Conservation (phyloP, 176 grass and related monocot species). For the Triticum monococcum region DNA sequence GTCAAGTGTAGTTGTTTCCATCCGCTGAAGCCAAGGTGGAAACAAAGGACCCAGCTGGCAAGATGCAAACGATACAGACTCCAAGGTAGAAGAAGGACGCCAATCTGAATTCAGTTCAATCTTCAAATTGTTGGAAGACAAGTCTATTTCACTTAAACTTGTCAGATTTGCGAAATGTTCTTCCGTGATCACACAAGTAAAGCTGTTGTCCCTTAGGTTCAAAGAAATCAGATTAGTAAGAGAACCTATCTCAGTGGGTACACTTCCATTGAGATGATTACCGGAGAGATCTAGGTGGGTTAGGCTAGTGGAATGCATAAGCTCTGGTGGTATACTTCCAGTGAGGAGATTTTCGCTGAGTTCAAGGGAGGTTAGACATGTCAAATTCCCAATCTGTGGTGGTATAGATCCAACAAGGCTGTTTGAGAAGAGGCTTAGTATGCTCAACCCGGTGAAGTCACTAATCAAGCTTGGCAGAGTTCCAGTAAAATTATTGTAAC, state of each 20-base stretch:
- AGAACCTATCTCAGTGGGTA: not conserved
- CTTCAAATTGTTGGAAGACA: not conserved
- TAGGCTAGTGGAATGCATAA: too few species aligned
- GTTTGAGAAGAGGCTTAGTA: not conserved
- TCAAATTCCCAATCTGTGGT: not conserved
- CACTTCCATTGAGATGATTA: not conserved
- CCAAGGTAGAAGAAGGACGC: not conserved
- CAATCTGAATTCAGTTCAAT: not conserved
- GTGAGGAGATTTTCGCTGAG: not conserved
- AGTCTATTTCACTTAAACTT: not conserved
- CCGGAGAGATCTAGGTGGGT: too few species aligned
- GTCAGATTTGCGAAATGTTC: not conserved
- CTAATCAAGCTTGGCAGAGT: constrained; percentile 1
- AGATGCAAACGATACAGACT: not conserved
- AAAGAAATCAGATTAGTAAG: not conserved
- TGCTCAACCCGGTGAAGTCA: not conserved
- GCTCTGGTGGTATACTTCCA: not conserved
- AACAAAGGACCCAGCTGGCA: constrained; percentile 26
- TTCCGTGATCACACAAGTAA: not conserved
- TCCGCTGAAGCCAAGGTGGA: constrained; percentile 30
- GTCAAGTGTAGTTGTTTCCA: not conserved
- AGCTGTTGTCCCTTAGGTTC: not conserved
- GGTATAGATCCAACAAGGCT: too few species aligned
- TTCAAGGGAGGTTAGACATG: not conserved
- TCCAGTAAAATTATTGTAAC: constrained; percentile 10